Evolutionary conservation across 805 yeast species (phyloP).

Genomic region (Cyberlindnera xishuangbannaensis): DNA sequence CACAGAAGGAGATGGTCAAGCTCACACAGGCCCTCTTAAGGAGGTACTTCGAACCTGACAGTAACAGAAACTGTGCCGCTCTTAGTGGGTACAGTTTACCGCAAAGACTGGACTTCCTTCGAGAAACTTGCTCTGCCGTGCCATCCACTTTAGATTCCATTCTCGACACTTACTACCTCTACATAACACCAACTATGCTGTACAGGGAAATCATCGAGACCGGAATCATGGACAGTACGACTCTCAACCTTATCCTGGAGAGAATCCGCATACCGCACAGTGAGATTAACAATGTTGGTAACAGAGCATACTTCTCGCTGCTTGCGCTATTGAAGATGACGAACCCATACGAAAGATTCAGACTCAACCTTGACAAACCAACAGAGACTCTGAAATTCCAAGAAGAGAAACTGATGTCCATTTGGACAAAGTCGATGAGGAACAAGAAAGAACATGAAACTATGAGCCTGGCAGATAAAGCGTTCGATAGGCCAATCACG

Average conservation of each 20-base stretch:
- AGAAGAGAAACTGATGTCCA: slow-evolving; percentile 8
- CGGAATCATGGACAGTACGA: slow-evolving; percentile 7
- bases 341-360: slow-evolving; percentile 17
- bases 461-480: too few species aligned
- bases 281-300: slow-evolving; percentile 14
- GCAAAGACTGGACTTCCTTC: slow-evolving; percentile 1
- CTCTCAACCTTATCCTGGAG: slow-evolving; percentile 11
- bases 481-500: slow-evolving; percentile 3
- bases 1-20: slow-evolving; percentile 10
- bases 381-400: slow-evolving; percentile 11
- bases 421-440: slow-evolving; percentile 5
- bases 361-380: slow-evolving; percentile 13
- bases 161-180: slow-evolving; percentile 13
- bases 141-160: slow-evolving; percentile 4
- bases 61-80: neutral
- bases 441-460: neutral
- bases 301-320: slow-evolving; percentile 15
- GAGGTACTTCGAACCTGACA: slow-evolving; percentile 1
- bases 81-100: slow-evolving; percentile 10
- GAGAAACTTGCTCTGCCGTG: neutral
- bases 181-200: slow-evolving; percentile 11
- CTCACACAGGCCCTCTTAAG: slow-evolving; percentile 3
- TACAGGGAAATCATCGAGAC: slow-evolving; percentile 1
- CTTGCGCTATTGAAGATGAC: slow-evolving; percentile 11
- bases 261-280: slow-evolving; percentile 14